Conservation (phyloP, 2,329 filamentous ascomycete genomes). For the Trichoderma afroharzianum region DNA sequence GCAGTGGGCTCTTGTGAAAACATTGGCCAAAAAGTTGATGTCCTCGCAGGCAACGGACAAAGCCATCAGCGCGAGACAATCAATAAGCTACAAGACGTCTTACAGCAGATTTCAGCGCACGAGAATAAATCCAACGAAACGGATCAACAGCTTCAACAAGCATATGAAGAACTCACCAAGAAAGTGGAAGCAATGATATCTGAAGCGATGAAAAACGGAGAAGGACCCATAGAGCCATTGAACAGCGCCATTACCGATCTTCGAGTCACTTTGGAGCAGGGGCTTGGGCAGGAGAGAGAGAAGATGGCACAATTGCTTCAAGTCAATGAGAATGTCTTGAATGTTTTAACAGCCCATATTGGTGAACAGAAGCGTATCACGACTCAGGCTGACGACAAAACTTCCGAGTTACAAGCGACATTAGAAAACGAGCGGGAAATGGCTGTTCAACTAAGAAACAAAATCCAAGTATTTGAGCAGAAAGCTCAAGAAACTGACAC, state of each 20-base stretch:
- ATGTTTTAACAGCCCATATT: constrained; percentile 19
- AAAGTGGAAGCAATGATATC: constrained; percentile 22
- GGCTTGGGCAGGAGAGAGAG: constrained; percentile 23
- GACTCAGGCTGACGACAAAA: not conserved
- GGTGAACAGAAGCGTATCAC: constrained; percentile 23
- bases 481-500: constrained; percentile 21
- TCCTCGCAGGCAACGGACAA: constrained; percentile 12
- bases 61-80: constrained; percentile 11
- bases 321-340: not conserved
- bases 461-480: constrained; percentile 24
- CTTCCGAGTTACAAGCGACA: not conserved
- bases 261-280: constrained; percentile 22
- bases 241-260: constrained; percentile 22
- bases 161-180: constrained; percentile 20
- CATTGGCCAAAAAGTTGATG: constrained; percentile 19
- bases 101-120: constrained; percentile 21
- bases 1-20: constrained; percentile 20
- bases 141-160: constrained; percentile 22
- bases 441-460: constrained; percentile 18
- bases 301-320: constrained; percentile 20
- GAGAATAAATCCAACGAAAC: constrained; percentile 23
- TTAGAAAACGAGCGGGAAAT: not conserved
- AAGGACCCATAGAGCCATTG: constrained; percentile 21
- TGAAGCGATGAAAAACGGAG: constrained; percentile 14
- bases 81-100: constrained; percentile 18